Evolutionary conservation across 768 basidiomycete genomes (phyloP), one percentile per base, ranked within the genome.

Genomic region (Mycena vitilis): DNA sequence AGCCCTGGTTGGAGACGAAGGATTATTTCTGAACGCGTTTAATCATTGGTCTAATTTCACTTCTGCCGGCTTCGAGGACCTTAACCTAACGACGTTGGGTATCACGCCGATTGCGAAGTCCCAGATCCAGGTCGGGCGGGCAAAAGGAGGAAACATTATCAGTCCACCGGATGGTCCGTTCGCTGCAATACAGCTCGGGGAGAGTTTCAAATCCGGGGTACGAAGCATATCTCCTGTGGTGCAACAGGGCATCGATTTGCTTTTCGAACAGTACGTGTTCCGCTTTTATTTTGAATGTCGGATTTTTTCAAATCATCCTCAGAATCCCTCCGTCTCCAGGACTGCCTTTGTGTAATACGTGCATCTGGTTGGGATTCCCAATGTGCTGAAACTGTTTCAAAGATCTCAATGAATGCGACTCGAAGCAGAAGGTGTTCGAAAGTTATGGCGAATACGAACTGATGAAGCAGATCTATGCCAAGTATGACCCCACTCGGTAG

Each of bases 351-450:
- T 83, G 81, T 60, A 73, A 38, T 16, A 2, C 44, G 2, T 45
- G n/a, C 36, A 11, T 49, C 40, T 25, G 7, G 0, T 38, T 16
- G 2, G 2, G 2, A 10, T 13, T 25, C 20, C n/a, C 4, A 37
- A 4, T 5, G 57, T 30, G 57, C 37, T 63, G 40, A 55, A 20
- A 2, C 30, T 20, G 7, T 13, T 15, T 13, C 9, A 9, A 10
- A 69, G 68, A 71, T 38, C 42, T 83, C 22, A 81, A 80, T 49
- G 83, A 85, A 71, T 80, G 78, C 48, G 83, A 83, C 64, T 75
- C 75, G 1, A 58, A 62, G 0, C 84, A 85, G 63, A 75, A 80
- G 25, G 80, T 81, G 1, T 84, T 82, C 63, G 71, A 76, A n/a
- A 81, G 80, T 16, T 85, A 85, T 69, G 81, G 81, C 4, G 73